These are phyloP conservation scores for Sparassis latifolia DNA, from an alignment of 1,284 basidiomycete genomes.

Conservation along the genomic window DNA sequence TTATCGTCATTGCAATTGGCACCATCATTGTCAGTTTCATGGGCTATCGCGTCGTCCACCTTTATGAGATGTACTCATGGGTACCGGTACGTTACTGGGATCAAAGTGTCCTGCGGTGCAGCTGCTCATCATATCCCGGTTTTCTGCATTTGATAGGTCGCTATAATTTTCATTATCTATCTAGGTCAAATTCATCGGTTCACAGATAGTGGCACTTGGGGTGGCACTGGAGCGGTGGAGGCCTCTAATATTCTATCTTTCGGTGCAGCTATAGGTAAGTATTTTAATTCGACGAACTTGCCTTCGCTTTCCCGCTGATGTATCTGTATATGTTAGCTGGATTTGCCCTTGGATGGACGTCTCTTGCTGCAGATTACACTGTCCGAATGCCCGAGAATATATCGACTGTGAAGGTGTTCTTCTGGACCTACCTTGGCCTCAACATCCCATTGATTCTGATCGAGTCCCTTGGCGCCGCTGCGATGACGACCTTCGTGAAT, in stretches of 20 bases:
- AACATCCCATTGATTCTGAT: constrained; percentile 17
- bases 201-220: constrained; percentile 19
- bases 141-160: constrained; percentile 1
- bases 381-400: constrained; percentile 29
- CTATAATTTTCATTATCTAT: constrained; percentile 26
- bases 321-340: constrained; percentile 10
- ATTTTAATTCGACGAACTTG: not conserved
- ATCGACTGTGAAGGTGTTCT: constrained; percentile 24
- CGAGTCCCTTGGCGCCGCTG: constrained; percentile 9
- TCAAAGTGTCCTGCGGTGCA: not conserved
- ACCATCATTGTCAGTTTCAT: constrained; percentile 32
- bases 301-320: not conserved
- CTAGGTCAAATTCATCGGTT: constrained; percentile 22
- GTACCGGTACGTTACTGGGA: constrained; percentile 24
- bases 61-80: constrained; percentile 33
- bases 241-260: constrained; percentile 23
- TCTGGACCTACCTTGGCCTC: constrained; percentile 28
- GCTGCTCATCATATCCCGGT: not conserved
- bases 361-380: constrained; percentile 24
- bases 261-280: constrained; percentile 16
- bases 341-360: constrained; percentile 24
- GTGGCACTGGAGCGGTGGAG: constrained; percentile 14
- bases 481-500: constrained; percentile 23
- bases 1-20: constrained; percentile 29
- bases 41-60: constrained; percentile 36